Base-by-base conservation (phyloP, 352 stramenopile species). In the Pythium scleroteichum region DNA sequence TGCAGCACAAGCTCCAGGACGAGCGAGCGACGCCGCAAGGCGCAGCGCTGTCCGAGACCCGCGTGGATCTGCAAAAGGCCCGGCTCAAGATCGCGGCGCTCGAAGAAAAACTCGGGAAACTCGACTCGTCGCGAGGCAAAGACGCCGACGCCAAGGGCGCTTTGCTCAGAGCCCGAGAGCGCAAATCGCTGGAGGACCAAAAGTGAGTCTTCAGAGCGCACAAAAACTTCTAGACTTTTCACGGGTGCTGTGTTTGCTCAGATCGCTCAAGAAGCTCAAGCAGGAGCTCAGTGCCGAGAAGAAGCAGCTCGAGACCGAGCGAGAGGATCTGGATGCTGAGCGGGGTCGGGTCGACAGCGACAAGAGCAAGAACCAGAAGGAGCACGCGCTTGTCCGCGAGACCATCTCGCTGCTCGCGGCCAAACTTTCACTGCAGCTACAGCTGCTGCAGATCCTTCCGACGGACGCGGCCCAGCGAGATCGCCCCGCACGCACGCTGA, bases 21-120 rank as follows among this genome's bases (percentile, higher is more conserved):
- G 52, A 50, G 52, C 52, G 39, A 17, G 39, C 35, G 9, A 63
- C 20, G 10, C 32, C 59, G 5, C 74, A 52, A 4, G 60, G 65
- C 5, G 64, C 52, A 0, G 69, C 63, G 23, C 54, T 81, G 17
- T 72, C 69, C 16, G 64, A 75, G 24, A 49, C 65, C 0, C 71
- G 80, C 13, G 74, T 73, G 2, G 80, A 88, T 32, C 38, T 90
- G n/a, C 70, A 83, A 49, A 78, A 73, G 17, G 80, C 80, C 8
- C 75, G 76, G 49, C 68, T 79, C 26, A 85, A 80, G 52, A 82
- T 86, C 23, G 52, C 57, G 0, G 22, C 51, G 6, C 57, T 90
- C 1, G 78, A 90, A 62, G 70, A 75, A 2, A 75, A 81, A 40
- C 40, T 84, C 59, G 64, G 49, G 24, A 67, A 64, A 23, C 50